Evolutionary conservation across 768 basidiomycete genomes (phyloP).

Genomic region (Lactarius sp.): DNA sequence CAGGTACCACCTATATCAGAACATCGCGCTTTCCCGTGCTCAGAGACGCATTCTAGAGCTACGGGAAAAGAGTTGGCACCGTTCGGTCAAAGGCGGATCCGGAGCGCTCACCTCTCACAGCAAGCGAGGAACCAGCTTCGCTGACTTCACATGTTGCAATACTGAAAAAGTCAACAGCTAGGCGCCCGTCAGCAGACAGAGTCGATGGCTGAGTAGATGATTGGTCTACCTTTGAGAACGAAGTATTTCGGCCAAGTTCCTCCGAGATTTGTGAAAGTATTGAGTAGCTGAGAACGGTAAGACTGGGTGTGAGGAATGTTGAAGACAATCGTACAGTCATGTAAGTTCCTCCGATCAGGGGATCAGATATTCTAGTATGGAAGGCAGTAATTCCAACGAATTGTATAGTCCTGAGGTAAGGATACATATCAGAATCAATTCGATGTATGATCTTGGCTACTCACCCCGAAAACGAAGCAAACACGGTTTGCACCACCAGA

Average conservation of each 20-base stretch:
- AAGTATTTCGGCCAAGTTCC: slow-evolving; percentile 99
- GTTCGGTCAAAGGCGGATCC: not conserved
- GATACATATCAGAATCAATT: slow-evolving; percentile 11
- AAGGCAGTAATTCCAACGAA: slow-evolving; percentile 99
- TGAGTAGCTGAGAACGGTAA: slow-evolving; percentile 58
- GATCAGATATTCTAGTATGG: slow-evolving; percentile 94
- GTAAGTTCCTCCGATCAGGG: slow-evolving; percentile 95
- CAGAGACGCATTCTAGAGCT: slow-evolving; percentile 90
- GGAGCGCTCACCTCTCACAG: slow-evolving; percentile 46
- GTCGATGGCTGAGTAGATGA: not conserved
- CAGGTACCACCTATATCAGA: slow-evolving; percentile 72
- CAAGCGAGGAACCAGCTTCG: slow-evolving; percentile 47
- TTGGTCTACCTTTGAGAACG: slow-evolving; percentile 70
- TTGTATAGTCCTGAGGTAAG: slow-evolving; percentile 75
- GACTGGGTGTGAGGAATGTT: not conserved
- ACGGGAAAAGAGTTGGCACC: not conserved
- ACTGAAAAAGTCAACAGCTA: slow-evolving; percentile 85
- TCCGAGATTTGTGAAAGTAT: slow-evolving; percentile 94
- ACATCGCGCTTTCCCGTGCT: slow-evolving; percentile 81
- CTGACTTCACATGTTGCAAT: slow-evolving; percentile 77
- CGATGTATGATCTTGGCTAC: slow-evolving; percentile 28
- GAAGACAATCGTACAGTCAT: slow-evolving; percentile 75
- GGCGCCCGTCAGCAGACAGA: slow-evolving; percentile 21
- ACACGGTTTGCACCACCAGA: slow-evolving; percentile 74
- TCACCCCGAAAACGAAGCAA: slow-evolving; percentile 82